phyloP scores from a whole-genome alignment of 106 monocot species.

The Allium cepa region DNA sequence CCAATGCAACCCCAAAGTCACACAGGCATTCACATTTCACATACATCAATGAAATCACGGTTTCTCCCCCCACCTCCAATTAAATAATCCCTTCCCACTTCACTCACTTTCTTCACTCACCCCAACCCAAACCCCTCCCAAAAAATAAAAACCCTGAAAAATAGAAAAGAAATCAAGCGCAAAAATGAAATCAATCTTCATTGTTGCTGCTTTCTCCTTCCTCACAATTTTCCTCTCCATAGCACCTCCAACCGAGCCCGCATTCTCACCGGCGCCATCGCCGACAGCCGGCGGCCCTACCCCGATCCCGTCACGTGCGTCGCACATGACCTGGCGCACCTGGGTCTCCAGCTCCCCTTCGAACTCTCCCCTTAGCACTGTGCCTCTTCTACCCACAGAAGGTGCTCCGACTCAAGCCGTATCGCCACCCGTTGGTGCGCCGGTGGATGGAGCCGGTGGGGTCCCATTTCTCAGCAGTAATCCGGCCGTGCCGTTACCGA shows the following conservation, averaged over 20 bases:
- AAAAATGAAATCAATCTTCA: too few relatives aligned
- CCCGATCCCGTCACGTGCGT: neutral
- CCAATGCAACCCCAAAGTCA: too few relatives aligned
- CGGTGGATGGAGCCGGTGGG: conserved; percentile 9
- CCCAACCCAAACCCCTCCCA: too few relatives aligned
- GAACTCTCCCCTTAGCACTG: conserved; percentile 3
- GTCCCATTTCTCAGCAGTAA: conserved; percentile 68
- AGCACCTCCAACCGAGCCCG: neutral
- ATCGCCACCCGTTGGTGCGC: neutral
- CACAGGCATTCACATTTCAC: too few relatives aligned
- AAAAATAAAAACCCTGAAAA: too few relatives aligned
- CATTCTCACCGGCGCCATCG: conserved; percentile 13
- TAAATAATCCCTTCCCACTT: too few relatives aligned
- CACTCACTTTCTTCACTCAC: too few relatives aligned
- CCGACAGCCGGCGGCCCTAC: conserved; percentile 37
- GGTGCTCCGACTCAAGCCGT: conserved; percentile 2
- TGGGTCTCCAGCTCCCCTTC: conserved; percentile 5
- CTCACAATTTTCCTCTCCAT: too few relatives aligned
- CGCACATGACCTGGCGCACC: neutral
- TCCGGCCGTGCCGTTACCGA: conserved; percentile 64
- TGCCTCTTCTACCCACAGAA: conserved; percentile 10
- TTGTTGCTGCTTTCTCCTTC: too few relatives aligned
- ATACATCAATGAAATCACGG: too few relatives aligned
- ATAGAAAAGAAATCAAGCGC: too few relatives aligned
- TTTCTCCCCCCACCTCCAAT: too few relatives aligned